Evolutionary conservation across 257 asterid genomes (phyloP), one percentile per base, ranked within the genome.

Genomic region (Plantago ovata): DNA sequence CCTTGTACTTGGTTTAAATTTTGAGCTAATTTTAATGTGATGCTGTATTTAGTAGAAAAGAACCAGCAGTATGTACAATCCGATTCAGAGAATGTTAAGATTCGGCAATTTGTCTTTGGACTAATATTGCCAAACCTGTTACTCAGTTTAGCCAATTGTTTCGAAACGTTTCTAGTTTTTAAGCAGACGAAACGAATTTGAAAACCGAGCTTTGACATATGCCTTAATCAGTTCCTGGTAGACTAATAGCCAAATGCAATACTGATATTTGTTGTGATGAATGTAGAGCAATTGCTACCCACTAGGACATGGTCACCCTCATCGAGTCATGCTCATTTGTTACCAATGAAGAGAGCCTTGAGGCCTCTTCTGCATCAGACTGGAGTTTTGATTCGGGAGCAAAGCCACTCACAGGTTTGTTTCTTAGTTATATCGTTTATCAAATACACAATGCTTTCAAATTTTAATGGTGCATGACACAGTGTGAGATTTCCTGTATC

Each of bases 391-490:
- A 62, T 59, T 33, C 51, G 18, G 77, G 79, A 78, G 62, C 69
- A 46, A 48, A 73, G 74, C 58, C 74, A 18, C 61, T 65, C 64
- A 16, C 80, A 83, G 96, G 96, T 85, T 61, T 52, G 47, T 63
- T 51, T 61, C 55, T 53, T 53, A 18, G 38, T 45, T 39, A 50
- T 13, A n/a, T 70, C 21, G 13, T 12, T 14, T n/a, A 38, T 43
- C 8, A 10, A 32, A 55, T 42, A 33, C 10, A 13, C 14, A 7
- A 9, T 48, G 14, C 9, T 55, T 12, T 63, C 2, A 8, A 16
- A 7, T 53, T 48, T 47, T 64, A 20, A 11, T 38, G 14, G 36
- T 0, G 12, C 14, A 11, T n/a, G 16, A 22, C 12, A 13, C 18
- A 53, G 19, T 10, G 10, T 16, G 62, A 49, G 19, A 38, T 23